Conservation (phyloP, 2,329 filamentous ascomycete genomes). For the Hypoxylon sp. region DNA sequence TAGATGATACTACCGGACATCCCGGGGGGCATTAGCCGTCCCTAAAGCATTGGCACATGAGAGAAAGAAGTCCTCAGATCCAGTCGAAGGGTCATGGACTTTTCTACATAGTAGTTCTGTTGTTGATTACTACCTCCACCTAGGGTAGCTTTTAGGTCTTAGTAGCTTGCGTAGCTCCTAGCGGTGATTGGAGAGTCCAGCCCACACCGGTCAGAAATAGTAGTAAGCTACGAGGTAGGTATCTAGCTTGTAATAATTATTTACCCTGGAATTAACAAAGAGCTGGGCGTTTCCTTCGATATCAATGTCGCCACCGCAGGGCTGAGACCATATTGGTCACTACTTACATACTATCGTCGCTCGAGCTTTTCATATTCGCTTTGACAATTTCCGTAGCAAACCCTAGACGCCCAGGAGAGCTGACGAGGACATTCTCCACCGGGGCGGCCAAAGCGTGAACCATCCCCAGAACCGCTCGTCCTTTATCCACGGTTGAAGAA, state of each 20-base stretch:
- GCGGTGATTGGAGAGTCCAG: background rate
- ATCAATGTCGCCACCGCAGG: slow-evolving; percentile 3
- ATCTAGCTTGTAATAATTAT: background rate
- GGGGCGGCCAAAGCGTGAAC: slow-evolving; percentile 29
- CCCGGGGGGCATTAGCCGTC: background rate
- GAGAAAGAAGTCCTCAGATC: background rate
- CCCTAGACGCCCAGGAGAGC: slow-evolving; percentile 18
- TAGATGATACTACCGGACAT: background rate
- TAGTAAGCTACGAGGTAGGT: too few relatives aligned
- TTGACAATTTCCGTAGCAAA: slow-evolving; percentile 9
- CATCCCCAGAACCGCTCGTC: slow-evolving; percentile 25
- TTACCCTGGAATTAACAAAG: background rate
- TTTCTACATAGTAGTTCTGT: slow-evolving; percentile 1
- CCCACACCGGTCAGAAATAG: slow-evolving; percentile 1
- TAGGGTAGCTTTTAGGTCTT: background rate
- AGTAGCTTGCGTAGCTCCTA: background rate
- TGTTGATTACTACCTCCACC: background rate
- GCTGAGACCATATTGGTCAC: slow-evolving; percentile 18
- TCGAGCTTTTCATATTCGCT: slow-evolving; percentile 10
- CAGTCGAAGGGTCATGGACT: background rate
- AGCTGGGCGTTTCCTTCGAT: background rate
- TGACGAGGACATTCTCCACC: slow-evolving; percentile 25
- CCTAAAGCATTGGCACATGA: background rate
- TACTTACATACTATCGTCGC: slow-evolving; percentile 13
- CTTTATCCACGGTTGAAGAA: slow-evolving; percentile 19